Evolutionary conservation across 2,329 filamentous ascomycete species (phyloP), one percentile per base, ranked within the genome.

Genomic region (Aspergillus hiratsukae): DNA sequence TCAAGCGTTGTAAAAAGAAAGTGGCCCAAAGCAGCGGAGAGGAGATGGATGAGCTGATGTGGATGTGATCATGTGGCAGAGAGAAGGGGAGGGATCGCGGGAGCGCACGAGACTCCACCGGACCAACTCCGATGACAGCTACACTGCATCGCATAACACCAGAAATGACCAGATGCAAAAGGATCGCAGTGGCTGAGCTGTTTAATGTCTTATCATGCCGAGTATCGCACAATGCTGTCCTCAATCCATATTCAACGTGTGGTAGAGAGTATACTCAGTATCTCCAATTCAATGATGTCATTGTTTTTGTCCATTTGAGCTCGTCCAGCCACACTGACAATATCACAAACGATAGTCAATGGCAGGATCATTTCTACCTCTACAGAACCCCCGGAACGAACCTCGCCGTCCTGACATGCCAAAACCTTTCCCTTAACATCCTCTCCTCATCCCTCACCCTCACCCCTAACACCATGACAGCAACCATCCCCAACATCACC

Each of bases 341-440:
- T 46, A 46, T 11, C 17, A 7, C 46, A 48, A 8, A 3, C 11
- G 14, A 27, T 17, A 3, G n/a, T 17, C 45, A 48, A n/a, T 8
- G 28, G 29, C 29, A 35, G 1, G 28, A 48, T 17, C 23, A 46
- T 10, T 25, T 25, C 45, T 14, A 23, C n/a, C n/a, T 21, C 27
- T 27, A 49, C 27, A 17, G 68, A 1, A 78, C 8, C 25, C 71
- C 69, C 0, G 82, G 81, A 29, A 84, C 67, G 48, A 83, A 80
- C 29, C 80, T 72, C 46, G 75, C 75, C 4, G 81, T 84, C 53
- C 53, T 66, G 3, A 59, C 57, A 68, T 82, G 75, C 77, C 80
- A 83, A 69, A 83, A 83, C 17, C 70, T 66, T 4, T 62, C 68
- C 51, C 62, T 70, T 58, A 84, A 57, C 80, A 85, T 81, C 0